Conservation (phyloP, 2,329 filamentous ascomycete genomes). For the Westerdykella sp. region DNA sequence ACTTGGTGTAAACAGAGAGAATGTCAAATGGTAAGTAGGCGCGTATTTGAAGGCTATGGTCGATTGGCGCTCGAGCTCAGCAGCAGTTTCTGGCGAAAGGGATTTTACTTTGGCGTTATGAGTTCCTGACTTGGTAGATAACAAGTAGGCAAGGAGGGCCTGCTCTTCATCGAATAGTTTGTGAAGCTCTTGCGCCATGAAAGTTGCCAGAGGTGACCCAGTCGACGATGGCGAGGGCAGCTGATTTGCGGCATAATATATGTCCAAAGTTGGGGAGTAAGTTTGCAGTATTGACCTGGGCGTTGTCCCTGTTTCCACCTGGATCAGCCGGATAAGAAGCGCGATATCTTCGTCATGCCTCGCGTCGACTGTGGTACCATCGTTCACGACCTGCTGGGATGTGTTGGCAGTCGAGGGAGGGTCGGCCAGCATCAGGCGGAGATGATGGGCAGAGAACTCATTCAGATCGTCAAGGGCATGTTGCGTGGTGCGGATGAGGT, state of each 20-base stretch:
- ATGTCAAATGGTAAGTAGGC: constrained; percentile 89
- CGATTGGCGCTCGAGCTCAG: constrained; percentile 61
- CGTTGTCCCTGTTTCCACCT: constrained; percentile 49
- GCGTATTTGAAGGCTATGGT: constrained; percentile 86
- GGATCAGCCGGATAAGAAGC: constrained; percentile 64
- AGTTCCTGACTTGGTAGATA: constrained; percentile 42
- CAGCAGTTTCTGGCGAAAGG: constrained; percentile 38
- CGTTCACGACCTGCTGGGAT: constrained; percentile 26
- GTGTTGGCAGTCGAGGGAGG: constrained; percentile 23
- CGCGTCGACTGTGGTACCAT: constrained; percentile 17
- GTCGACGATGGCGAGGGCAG: constrained; percentile 61
- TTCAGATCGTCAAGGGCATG: constrained; percentile 80
- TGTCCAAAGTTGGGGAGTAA: constrained; percentile 65
- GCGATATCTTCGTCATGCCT: constrained; percentile 49
- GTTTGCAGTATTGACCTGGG: constrained; percentile 60
- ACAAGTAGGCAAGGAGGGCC: constrained; percentile 57
- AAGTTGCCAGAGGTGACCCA: constrained; percentile 67
- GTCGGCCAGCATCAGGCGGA: constrained; percentile 60
- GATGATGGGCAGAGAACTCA: constrained; percentile 76
- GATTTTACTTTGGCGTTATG: constrained; percentile 45
- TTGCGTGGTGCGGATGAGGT: constrained; percentile 74
- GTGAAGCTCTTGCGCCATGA: constrained; percentile 71
- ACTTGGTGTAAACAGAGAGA: constrained; percentile 84
- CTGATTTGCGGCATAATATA: constrained; percentile 67
- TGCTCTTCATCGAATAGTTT: constrained; percentile 82